Evolutionary conservation across 164 flowering plant species (phyloP).

Genomic region (Magnolia sinica): DNA sequence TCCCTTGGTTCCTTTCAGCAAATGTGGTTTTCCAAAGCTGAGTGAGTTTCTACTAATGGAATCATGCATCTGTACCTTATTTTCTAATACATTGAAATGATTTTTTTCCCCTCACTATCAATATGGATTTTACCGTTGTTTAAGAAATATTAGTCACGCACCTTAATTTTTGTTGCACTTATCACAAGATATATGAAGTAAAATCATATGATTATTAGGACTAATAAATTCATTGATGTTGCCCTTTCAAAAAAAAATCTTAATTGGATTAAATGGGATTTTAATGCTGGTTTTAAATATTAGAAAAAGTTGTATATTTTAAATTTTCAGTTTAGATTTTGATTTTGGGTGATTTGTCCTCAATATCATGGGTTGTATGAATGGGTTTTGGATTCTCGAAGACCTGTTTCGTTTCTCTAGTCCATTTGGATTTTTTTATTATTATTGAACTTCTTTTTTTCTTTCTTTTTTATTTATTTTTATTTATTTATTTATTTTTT

Average conservation of each 20-base stretch:
- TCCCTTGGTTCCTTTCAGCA: slow-evolving; percentile 98
- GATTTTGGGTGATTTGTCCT: background rate
- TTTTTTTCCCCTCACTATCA: no score
- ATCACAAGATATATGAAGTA: background rate
- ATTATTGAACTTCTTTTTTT: background rate
- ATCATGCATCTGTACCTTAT: background rate
- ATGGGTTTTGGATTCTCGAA: background rate
- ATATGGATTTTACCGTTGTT: background rate
- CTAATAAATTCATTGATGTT: no score
- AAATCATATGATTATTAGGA: no score
- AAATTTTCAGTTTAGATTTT: no score
- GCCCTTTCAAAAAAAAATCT: no score
- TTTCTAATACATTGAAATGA: background rate
- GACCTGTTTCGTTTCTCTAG: background rate
- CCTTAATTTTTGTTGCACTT: background rate
- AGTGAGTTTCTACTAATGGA: slow-evolving; percentile 44
- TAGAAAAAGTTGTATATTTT: background rate
- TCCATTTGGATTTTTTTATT: background rate
- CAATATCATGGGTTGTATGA: background rate
- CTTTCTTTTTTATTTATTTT: no score
- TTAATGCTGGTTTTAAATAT: no score
- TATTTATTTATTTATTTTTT: background rate
- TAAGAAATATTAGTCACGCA: background rate
- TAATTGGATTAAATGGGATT: no score
- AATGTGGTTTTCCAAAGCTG: slow-evolving; percentile 96